Evolutionary conservation across 768 basidiomycete species (phyloP), one percentile per base, ranked within the genome.

Genomic region (Phanerochaete sordida): DNA sequence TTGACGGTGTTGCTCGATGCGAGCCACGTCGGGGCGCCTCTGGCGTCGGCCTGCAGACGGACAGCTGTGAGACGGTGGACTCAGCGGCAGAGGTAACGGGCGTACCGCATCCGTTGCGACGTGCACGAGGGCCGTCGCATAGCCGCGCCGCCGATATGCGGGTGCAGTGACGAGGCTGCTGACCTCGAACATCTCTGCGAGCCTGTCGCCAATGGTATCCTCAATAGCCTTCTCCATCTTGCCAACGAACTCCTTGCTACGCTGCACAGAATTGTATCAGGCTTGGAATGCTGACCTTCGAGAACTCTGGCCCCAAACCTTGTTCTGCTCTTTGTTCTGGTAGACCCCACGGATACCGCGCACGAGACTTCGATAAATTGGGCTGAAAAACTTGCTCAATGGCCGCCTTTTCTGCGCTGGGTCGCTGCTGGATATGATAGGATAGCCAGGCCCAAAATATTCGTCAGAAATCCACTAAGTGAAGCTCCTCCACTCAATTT

Each of bases 41-140:
- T 50, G 16, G 53, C 58, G 31, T 68, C 67, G 1, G 62, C 62
- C 66, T 43, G 19, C 4, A 12, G 39, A 43, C 19, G 19, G 39
- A 12, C 8, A 43, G 8, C 19, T 19, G 4, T 6, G 39, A 43
- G 39, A 43, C 39, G 19, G 4, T 23, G 5, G 13, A 3, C 47
- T 24, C 5, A 26, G 24, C 6, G 21, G 21, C 47, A 19, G 23
- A 9, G 47, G n/a, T n/a, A 48, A 28, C 5, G 24, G 47, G 54
- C 28, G 43, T 7, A 62, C 61, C 50, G 27, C 6, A 7, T 31
- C 56, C 4, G 39, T 52, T 1, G 58, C 50, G 2, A 30, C 39
- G 33, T 37, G 47, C 33, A 57, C 31, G 23, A 62, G 37, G 11
- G 56, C 57, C 4, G 61, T 35, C 7, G 54, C 61, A 43, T 62